These are phyloP conservation scores for Antarctomyces pellizariae DNA, from an alignment of 495 filamentous ascomycete species.

Conservation along the genomic window DNA sequence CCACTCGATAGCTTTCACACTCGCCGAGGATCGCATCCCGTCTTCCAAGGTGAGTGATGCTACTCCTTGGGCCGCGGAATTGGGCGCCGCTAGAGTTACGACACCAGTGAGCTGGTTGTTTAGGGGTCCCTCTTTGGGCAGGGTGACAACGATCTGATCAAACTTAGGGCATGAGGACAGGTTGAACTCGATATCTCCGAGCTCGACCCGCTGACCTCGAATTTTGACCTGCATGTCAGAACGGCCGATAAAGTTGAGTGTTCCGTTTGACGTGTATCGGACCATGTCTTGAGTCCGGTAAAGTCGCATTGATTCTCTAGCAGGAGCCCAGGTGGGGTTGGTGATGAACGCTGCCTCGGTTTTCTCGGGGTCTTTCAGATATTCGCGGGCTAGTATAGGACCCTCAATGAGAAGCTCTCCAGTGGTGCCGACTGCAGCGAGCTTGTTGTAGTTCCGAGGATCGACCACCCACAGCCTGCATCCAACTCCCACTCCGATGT, in stretches of 20 bases:
- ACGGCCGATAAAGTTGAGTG: constrained; percentile 14
- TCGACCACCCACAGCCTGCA: constrained; percentile 23
- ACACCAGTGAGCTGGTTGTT: too few relatives aligned
- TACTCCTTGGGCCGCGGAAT: too few relatives aligned
- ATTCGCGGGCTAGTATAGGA: constrained; percentile 23
- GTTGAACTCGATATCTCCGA: constrained; percentile 11
- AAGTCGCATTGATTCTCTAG: too few relatives aligned
- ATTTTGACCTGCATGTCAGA: constrained; percentile 13
- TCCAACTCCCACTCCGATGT: constrained; percentile 23
- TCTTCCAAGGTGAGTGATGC: too few relatives aligned
- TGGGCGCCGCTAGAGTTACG: too few relatives aligned
- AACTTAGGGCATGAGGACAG: constrained; percentile 1
- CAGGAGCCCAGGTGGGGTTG: neutral
- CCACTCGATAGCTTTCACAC: too few relatives aligned
- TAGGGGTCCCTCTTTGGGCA: too few relatives aligned
- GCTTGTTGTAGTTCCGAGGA: constrained; percentile 19
- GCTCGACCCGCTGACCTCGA: constrained; percentile 12
- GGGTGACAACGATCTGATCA: too few relatives aligned
- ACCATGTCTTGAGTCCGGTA: constrained; percentile 35
- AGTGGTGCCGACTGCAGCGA: constrained; percentile 24
- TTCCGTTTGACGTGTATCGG: constrained; percentile 26
- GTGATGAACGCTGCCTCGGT: constrained; percentile 18
- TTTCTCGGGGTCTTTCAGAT: constrained; percentile 17
- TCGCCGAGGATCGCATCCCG: too few relatives aligned
- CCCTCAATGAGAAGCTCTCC: constrained; percentile 28